These are phyloP conservation scores for Pseudocercospora ulei DNA, from an alignment of 2,329 filamentous ascomycete genomes.

Conservation along the genomic window DNA sequence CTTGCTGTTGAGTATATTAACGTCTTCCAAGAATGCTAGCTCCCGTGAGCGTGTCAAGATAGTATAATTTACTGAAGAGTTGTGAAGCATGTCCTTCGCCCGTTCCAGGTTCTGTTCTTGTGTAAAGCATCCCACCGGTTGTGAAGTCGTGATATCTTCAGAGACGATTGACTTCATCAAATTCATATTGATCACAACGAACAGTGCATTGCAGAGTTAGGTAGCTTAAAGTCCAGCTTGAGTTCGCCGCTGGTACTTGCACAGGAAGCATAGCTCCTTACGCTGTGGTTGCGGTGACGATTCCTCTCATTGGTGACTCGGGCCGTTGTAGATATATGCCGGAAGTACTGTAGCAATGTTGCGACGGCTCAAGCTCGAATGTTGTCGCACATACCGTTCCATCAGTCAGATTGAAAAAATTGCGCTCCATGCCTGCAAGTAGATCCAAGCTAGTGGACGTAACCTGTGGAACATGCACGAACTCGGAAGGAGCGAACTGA, in stretches of 20 bases:
- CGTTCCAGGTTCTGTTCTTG: no score
- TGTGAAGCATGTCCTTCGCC: no score
- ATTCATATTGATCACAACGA: no score
- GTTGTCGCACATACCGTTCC: background rate
- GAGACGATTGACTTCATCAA: no score
- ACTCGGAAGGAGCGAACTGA: background rate
- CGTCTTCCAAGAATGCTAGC: no score
- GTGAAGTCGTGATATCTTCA: no score
- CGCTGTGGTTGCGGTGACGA: background rate
- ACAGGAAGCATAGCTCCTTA: background rate
- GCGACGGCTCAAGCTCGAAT: background rate
- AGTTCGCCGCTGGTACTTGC: background rate
- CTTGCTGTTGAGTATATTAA: no score
- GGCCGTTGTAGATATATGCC: background rate
- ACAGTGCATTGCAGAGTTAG: background rate
- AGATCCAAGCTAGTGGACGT: slow-evolving; percentile 2
- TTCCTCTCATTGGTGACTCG: background rate
- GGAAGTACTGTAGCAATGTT: background rate
- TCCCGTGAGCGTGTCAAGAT: no score
- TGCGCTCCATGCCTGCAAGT: slow-evolving; percentile 4
- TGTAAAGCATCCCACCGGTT: no score
- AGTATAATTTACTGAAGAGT: no score
- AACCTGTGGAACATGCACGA: background rate
- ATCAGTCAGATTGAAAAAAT: background rate
- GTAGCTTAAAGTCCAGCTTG: background rate